Base-by-base conservation (phyloP, 1,139 yeast genomes). In the Kodamaea plutei region DNA sequence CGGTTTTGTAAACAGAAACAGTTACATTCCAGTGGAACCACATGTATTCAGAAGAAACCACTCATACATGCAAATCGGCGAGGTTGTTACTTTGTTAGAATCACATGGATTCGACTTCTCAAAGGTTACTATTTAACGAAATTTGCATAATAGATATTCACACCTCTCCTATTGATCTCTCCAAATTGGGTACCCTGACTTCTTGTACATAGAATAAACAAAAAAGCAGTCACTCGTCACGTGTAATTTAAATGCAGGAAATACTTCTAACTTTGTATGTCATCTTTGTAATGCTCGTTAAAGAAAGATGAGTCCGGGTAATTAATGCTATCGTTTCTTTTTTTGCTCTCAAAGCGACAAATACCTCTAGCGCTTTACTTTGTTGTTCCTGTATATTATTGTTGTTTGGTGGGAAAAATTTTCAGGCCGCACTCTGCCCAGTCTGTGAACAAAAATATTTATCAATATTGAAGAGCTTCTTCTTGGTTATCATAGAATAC, bases 1-100 rank as follows among this genome's bases (percentile, higher is more conserved):
- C 50, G 73, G 76, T 17, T 63, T 63, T 36, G 79, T 68, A 51
- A 56, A 69, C 64, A 52, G 65, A 58, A 56, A 67, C 59, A 52
- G 70, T 61, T 48, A 69, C 40, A 65, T 64, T 30, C 59, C 62
- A 1, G 44, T 79, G 8, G 53, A 63, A 16, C 72, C 66, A 51
- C 65, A 60, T 31, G 54, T 61, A 28, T 78, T 75, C 48, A 55
- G 64, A 34, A 56, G 56, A 33, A 44, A 56, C 28, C 68, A 70
- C 47, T 59, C 61, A 23, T 56, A 55, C 42, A 58, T 61, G 45
- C 47, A 67, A 21, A 53, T 61, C 25, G 64, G 56, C 30, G 75
- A 73, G 40, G 43, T 76, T 27, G 61, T 74, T 31, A 52, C 51
- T 23, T 52, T 56, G 41, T 59, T 68, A 39, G 62, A 64, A 37